Conservation (phyloP, 805 yeast species). For the Barnettozyma pratensis region DNA sequence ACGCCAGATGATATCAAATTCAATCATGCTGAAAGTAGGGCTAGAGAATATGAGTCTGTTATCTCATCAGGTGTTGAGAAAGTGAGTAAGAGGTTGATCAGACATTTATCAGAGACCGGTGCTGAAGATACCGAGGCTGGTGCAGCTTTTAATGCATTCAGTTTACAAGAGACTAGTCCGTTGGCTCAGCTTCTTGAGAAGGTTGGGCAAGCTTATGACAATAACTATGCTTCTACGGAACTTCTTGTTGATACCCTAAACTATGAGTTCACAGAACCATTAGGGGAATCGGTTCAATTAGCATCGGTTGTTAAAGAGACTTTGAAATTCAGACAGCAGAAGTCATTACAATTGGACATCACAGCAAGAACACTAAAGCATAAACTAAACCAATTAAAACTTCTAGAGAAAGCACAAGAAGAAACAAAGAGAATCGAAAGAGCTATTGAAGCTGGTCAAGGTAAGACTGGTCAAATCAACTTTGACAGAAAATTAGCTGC, state of each 20-base stretch:
- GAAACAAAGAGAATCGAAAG: conserved; percentile 39
- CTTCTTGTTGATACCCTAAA: conserved; percentile 47
- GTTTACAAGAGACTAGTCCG: conserved; percentile 37
- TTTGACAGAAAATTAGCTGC: conserved; percentile 24
- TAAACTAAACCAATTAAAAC: conserved; percentile 29
- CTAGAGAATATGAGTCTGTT: conserved; percentile 41
- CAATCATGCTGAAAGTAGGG: conserved; percentile 35
- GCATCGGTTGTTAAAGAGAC: conserved; percentile 51
- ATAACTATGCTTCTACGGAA: conserved; percentile 48
- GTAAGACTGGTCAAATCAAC: conserved; percentile 26
- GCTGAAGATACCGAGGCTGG: conserved; percentile 71
- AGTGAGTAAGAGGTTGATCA: conserved; percentile 49
- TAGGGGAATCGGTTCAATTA: conserved; percentile 67
- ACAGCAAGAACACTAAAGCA: conserved; percentile 33
- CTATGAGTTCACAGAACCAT: conserved; percentile 59
- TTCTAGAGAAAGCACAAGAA: conserved; percentile 37
- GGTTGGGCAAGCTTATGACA: conserved; percentile 82
- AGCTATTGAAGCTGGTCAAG: conserved; percentile 19
- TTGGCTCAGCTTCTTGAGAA: conserved; percentile 61
- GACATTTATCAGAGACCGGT: conserved; percentile 46
- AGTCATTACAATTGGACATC: conserved; percentile 41
- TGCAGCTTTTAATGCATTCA: conserved; percentile 54
- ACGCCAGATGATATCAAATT: conserved; percentile 36
- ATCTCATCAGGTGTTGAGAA: conserved; percentile 48
- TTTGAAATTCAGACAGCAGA: conserved; percentile 47